Percentiles rank a stretch among this genome's conserved stretches.
Evolutionary conservation across 2,329 filamentous ascomycete genomes (phyloP).

Genomic region (Sarocladium brachiariae): DNA sequence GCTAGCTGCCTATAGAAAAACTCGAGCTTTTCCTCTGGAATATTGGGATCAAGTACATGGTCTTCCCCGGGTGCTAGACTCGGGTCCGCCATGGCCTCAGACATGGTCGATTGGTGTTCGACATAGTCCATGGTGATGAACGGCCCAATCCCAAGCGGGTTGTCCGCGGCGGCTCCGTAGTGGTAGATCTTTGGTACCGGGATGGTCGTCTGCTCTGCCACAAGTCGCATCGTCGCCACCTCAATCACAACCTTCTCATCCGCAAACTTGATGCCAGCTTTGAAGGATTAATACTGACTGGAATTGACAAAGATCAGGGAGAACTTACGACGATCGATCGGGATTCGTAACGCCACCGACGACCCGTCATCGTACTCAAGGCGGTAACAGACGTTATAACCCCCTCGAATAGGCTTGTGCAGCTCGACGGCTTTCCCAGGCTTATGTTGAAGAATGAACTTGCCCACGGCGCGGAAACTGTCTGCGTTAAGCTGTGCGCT

Average conservation of each 20-base stretch:
- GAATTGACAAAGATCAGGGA: background rate
- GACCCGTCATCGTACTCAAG: conserved; percentile 25
- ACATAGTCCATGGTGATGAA: too few relatives aligned
- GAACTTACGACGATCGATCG: conserved; percentile 9
- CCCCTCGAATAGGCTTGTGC: conserved; percentile 20
- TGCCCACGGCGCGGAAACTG: conserved; percentile 15
- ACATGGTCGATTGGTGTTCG: too few relatives aligned
- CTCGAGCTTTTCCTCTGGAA: too few relatives aligned
- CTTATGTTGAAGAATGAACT: conserved; percentile 20
- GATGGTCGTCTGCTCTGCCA: conserved; percentile 25
- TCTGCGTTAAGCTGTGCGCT: conserved; percentile 15
- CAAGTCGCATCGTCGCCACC: conserved; percentile 26
- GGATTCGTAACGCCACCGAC: conserved; percentile 23
- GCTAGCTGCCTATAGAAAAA: too few relatives aligned
- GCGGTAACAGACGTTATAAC: conserved; percentile 24
- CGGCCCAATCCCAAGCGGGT: too few relatives aligned
- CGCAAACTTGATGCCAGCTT: conserved; percentile 17
- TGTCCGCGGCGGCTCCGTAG: too few relatives aligned
- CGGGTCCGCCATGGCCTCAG: too few relatives aligned
- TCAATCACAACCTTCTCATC: conserved; percentile 30
- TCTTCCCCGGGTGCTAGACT: too few relatives aligned
- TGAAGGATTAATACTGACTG: conserved; percentile 11
- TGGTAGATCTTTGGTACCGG: too few relatives aligned
- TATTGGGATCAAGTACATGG: too few relatives aligned
- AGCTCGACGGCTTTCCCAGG: conserved; percentile 17